Evolutionary conservation across 2,329 filamentous ascomycete species (phyloP).

Genomic region (Setomelanomma holmii): DNA sequence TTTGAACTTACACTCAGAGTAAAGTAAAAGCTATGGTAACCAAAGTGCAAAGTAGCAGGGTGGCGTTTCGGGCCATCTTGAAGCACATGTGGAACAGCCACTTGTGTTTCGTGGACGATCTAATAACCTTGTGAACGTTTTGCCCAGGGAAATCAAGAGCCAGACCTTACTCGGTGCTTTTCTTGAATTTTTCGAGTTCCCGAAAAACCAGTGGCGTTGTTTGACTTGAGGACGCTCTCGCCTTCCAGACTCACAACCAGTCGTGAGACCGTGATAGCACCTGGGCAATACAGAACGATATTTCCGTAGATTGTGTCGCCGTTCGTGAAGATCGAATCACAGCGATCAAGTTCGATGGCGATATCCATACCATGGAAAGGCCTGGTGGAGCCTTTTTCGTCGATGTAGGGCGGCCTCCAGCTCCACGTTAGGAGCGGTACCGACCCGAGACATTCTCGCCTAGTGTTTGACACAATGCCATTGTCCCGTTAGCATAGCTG

Average conservation of each 20-base stretch:
- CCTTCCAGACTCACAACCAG: slow-evolving; percentile 1
- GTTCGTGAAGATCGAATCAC: slow-evolving; percentile 5
- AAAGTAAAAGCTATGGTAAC: neutral
- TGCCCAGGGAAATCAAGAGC: neutral
- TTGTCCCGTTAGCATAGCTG: too few species aligned
- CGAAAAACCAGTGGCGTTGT: neutral
- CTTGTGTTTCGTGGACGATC: neutral
- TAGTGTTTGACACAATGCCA: too few species aligned
- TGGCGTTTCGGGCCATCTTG: neutral
- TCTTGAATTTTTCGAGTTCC: neutral
- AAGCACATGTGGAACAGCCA: neutral
- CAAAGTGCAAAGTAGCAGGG: neutral
- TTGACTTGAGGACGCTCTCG: neutral
- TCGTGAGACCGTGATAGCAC: slow-evolving; percentile 11
- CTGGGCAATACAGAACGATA: slow-evolving; percentile 12
- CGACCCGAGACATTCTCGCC: too few species aligned
- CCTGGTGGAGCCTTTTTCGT: too few species aligned
- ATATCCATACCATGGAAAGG: slow-evolving; percentile 13
- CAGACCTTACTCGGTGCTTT: neutral
- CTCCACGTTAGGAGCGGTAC: too few species aligned
- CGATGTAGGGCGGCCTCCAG: too few species aligned
- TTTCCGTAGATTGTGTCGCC: slow-evolving; percentile 11
- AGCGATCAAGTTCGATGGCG: slow-evolving; percentile 9
- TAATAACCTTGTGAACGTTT: neutral
- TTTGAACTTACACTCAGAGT: neutral